phyloP scores from a whole-genome alignment of 139 green algal genomes.

The Haematococcus lacustris region DNA sequence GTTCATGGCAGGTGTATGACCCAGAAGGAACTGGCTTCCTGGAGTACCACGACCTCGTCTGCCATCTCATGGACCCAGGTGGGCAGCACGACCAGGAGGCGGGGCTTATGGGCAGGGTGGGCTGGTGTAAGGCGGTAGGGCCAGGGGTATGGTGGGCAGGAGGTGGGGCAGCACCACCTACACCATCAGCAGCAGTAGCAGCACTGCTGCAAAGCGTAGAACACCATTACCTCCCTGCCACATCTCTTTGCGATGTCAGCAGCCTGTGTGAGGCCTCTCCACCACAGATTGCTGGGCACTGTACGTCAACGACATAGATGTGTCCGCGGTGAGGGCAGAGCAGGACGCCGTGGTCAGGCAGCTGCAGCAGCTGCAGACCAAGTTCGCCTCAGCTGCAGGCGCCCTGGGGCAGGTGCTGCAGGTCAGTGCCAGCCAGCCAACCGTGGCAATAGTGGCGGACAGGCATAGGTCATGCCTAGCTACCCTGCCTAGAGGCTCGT shows the following conservation, averaged over 20 bases:
- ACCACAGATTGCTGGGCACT: not conserved
- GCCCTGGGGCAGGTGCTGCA: not conserved
- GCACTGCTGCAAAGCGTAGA: slow-evolving; percentile 79
- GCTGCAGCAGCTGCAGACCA: not conserved
- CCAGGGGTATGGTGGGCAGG: too few relatives aligned
- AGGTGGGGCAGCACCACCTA: too few relatives aligned
- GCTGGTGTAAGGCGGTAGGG: too few relatives aligned
- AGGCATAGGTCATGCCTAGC: not conserved
- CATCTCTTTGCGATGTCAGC: too few relatives aligned
- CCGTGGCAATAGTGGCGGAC: not conserved
- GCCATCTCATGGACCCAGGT: not conserved
- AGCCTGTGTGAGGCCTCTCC: too few relatives aligned
- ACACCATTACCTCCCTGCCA: too few relatives aligned
- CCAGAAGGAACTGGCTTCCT: not conserved
- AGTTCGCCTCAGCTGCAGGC: not conserved
- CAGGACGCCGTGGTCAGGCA: not conserved
- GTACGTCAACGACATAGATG: slow-evolving; percentile 1
- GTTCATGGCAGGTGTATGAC: slow-evolving; percentile 6
- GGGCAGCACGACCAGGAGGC: too few relatives aligned
- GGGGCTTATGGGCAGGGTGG: too few relatives aligned
- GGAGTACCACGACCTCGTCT: not conserved
- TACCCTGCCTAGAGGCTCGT: not conserved
- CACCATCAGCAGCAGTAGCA: too few relatives aligned
- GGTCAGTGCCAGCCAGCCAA: too few relatives aligned
- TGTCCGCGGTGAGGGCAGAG: not conserved